These are phyloP conservation scores for Aspergillus sp. DNA, from an alignment of 2,329 filamentous ascomycete species.

Conservation along the genomic window DNA sequence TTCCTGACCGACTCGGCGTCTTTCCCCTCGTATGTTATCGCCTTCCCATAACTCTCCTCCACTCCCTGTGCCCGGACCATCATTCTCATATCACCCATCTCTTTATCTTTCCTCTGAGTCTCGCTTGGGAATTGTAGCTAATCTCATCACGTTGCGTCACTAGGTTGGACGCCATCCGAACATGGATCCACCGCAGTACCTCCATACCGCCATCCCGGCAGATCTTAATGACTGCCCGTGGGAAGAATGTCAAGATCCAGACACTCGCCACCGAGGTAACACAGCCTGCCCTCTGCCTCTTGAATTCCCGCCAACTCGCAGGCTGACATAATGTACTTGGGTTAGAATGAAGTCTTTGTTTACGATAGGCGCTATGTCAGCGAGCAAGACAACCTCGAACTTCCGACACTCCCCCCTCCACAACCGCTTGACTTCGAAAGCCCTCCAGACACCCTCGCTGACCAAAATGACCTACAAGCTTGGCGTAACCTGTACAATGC, in stretches of 20 bases:
- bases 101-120: background rate
- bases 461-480: constrained; percentile 76
- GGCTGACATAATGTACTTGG: background rate
- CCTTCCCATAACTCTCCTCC: background rate
- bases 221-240: constrained; percentile 80
- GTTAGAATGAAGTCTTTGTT: constrained; percentile 80
- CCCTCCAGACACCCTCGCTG: constrained; percentile 75
- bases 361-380: constrained; percentile 77
- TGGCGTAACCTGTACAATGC: constrained; percentile 86
- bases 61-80: constrained; percentile 6
- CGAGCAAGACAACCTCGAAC: constrained; percentile 45
- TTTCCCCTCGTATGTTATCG: constrained; percentile 65
- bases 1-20: constrained; percentile 73
- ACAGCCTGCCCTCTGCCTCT: background rate
- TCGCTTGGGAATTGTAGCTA: constrained; percentile 13
- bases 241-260: constrained; percentile 79
- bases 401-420: constrained; percentile 52
- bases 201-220: constrained; percentile 74
- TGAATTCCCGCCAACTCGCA: background rate
- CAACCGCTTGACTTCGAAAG: constrained; percentile 58
- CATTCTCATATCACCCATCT: background rate
- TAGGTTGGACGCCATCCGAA: constrained; percentile 79
- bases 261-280: constrained; percentile 75
- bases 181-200: constrained; percentile 73
- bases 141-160: constrained; percentile 13